These are phyloP conservation scores for Seiridium cupressi DNA, from an alignment of 2,329 filamentous ascomycete genomes.

Conservation along the genomic window DNA sequence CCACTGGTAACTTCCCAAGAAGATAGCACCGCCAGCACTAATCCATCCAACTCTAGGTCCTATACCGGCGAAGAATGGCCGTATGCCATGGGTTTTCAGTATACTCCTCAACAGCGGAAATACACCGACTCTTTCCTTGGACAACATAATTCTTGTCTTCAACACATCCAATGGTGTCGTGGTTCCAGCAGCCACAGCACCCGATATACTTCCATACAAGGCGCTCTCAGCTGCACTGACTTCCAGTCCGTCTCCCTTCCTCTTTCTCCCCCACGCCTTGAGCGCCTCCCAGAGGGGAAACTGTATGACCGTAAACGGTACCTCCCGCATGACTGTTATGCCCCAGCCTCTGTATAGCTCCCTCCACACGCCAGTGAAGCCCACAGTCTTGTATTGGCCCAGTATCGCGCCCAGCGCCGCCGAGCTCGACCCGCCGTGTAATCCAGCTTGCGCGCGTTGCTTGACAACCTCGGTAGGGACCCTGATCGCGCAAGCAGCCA, in stretches of 20 bases:
- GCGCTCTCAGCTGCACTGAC: slow-evolving; percentile 77
- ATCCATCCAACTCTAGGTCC: slow-evolving; percentile 93
- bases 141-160: slow-evolving; percentile 95
- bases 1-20: slow-evolving; percentile 91
- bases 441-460: slow-evolving; percentile 87
- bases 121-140: slow-evolving; percentile 63
- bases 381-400: slow-evolving; percentile 38
- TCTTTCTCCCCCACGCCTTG: slow-evolving; percentile 66
- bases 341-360: slow-evolving; percentile 91
- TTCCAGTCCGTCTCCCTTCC: slow-evolving; percentile 33
- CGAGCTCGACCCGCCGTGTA: slow-evolving; percentile 69
- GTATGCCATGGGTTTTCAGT: slow-evolving; percentile 59
- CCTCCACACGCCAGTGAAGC: slow-evolving; percentile 62
- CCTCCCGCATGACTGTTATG: slow-evolving; percentile 91
- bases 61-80: slow-evolving; percentile 72
- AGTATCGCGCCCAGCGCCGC: slow-evolving; percentile 71
- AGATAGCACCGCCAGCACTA: slow-evolving; percentile 88
- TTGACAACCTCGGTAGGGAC: slow-evolving; percentile 98
- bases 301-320: slow-evolving; percentile 95
- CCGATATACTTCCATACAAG: slow-evolving; percentile 78
- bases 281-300: slow-evolving; percentile 96
- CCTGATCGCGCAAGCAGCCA: slow-evolving; percentile 86
- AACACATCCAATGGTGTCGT: slow-evolving; percentile 95
- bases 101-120: slow-evolving; percentile 62
- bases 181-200: slow-evolving; percentile 79